Evolutionary conservation across 371 early-diverging fungal genomes (phyloP).

Genomic region (Mucor irregularis): DNA sequence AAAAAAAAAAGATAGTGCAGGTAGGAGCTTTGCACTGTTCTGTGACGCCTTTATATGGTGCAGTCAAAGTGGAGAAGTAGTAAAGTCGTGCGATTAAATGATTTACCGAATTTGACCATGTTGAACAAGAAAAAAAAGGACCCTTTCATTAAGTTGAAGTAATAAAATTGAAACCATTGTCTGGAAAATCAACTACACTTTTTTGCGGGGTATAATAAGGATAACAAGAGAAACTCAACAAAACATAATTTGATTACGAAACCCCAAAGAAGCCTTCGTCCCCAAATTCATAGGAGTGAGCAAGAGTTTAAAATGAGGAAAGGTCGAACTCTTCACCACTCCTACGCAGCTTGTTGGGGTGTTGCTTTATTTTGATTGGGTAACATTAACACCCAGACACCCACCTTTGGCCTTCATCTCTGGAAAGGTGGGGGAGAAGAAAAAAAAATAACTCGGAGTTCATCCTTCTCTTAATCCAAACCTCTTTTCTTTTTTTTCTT

Average conservation of each 20-base stretch:
- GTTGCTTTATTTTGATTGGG: conserved; percentile 12
- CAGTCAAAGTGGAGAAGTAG: too few species aligned
- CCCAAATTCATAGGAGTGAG: conserved; percentile 7
- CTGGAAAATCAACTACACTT: neutral
- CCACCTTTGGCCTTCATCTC: neutral
- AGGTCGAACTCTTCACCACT: neutral
- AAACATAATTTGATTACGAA: neutral
- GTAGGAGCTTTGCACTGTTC: too few species aligned
- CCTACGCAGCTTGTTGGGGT: conserved; percentile 21
- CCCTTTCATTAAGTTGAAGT: too few species aligned
- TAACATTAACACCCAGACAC: conserved; percentile 10
- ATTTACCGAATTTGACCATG: too few species aligned
- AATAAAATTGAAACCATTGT: too few species aligned
- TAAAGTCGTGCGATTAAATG: neutral
- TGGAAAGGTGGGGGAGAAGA: conserved; percentile 19
- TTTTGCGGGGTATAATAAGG: neutral
- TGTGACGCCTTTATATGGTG: too few species aligned
- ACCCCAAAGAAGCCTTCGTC: neutral
- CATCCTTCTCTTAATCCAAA: neutral
- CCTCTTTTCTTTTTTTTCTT: conserved; percentile 3
- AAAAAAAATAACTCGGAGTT: conserved; percentile 8
- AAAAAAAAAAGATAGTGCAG: too few species aligned
- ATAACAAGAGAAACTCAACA: neutral
- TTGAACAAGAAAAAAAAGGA: too few species aligned
- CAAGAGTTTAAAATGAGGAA: neutral